phyloP scores from a whole-genome alignment of 257 asterid species.

The Perilla frutescens region DNA sequence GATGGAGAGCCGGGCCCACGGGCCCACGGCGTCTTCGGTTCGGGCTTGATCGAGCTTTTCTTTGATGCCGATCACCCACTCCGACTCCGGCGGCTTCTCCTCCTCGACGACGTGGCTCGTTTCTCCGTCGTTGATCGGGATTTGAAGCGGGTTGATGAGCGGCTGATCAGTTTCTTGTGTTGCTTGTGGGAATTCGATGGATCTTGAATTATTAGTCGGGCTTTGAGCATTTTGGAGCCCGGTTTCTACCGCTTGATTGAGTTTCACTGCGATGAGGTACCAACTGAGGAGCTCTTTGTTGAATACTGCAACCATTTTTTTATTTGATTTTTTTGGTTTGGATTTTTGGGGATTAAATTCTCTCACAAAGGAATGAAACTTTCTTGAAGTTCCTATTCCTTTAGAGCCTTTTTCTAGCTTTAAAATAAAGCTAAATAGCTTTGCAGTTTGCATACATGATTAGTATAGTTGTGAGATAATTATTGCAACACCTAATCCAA shows the following conservation, averaged over 20 bases:
- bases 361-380: constrained; percentile 13
- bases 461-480: constrained; percentile 20
- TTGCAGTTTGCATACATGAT: neutral
- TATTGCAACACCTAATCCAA: constrained; percentile 45
- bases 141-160: neutral
- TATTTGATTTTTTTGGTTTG: constrained; percentile 11
- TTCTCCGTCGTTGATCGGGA: constrained; percentile 25
- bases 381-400: constrained; percentile 10
- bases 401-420: constrained; percentile 12
- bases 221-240: constrained; percentile 52
- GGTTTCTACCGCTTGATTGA: constrained; percentile 76
- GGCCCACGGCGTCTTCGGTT: constrained; percentile 58
- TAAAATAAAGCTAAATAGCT: constrained; percentile 16
- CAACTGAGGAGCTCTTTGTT: constrained; percentile 88
- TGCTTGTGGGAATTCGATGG: constrained; percentile 45
- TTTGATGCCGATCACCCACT: constrained; percentile 70
- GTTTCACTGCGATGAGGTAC: constrained; percentile 87
- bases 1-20: constrained; percentile 73
- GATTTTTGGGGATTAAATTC: neutral
- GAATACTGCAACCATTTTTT: constrained; percentile 86
- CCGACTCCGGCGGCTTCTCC: constrained; percentile 50
- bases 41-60: constrained; percentile 71
- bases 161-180: constrained; percentile 38
- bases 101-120: constrained; percentile 28
- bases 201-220: constrained; percentile 41